A percentile compares a stretch with the other conserved stretches of the same genome.
phyloP scores from a whole-genome alignment of 2,329 filamentous ascomycete species.

The Ampelomyces quisqualis region DNA sequence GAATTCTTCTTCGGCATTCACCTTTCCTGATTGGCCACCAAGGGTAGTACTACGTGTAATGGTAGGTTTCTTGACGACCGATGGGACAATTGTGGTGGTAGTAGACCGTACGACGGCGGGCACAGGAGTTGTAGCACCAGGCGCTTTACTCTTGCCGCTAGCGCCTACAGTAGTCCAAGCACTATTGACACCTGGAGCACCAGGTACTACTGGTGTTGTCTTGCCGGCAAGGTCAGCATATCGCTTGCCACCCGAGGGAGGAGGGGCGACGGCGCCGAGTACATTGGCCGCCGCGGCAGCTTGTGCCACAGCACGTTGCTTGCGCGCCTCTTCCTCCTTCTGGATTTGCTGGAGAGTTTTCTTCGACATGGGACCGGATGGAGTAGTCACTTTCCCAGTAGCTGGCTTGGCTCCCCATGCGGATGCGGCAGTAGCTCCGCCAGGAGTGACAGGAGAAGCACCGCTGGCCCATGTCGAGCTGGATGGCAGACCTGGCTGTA shows the following conservation, averaged over 20 bases:
- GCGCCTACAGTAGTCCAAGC: conserved; percentile 97
- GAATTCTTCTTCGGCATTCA: conserved; percentile 83
- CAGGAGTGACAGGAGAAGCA: conserved; percentile 67
- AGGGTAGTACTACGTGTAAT: conserved; percentile 51
- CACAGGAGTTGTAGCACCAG: conserved; percentile 58
- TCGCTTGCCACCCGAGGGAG: conserved; percentile 67
- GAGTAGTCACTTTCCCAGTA: conserved; percentile 51
- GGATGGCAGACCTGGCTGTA: conserved; percentile 78
- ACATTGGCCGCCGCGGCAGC: conserved; percentile 49
- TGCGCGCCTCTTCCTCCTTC: conserved; percentile 88
- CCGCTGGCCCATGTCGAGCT: conserved; percentile 82
- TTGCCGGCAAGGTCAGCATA: conserved; percentile 95
- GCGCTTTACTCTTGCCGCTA: conserved; percentile 83
- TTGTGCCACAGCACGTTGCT: conserved; percentile 67
- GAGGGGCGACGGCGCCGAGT: conserved; percentile 49
- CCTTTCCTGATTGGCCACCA: conserved; percentile 47
- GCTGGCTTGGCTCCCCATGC: conserved; percentile 64
- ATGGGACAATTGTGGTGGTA: conserved; percentile 47
- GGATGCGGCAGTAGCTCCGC: conserved; percentile 44
- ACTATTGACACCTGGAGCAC: conserved; percentile 49
- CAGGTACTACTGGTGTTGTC: conserved; percentile 50
- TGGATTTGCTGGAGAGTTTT: conserved; percentile 96
- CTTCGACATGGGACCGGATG: conserved; percentile 56
- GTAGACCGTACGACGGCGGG: conserved; percentile 51
- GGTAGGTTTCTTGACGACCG: conserved; percentile 57